These are phyloP conservation scores for Ogataea pilisensis DNA, from an alignment of 805 yeast species.

Conservation along the genomic window DNA sequence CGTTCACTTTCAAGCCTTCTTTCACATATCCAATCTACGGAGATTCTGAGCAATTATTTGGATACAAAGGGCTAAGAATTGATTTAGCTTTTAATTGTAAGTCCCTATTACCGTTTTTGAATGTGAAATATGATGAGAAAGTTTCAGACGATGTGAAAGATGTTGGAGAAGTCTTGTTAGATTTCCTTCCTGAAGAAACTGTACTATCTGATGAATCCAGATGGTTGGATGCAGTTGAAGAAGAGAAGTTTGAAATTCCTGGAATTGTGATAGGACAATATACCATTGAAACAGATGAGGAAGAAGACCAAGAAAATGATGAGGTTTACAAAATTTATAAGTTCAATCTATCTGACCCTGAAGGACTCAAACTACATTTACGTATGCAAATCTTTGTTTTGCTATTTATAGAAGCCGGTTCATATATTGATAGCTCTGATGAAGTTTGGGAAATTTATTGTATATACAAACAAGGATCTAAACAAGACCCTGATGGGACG, in stretches of 20 bases:
- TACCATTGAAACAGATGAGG: slow-evolving; percentile 4
- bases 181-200: slow-evolving; percentile 56
- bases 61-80: slow-evolving; percentile 68
- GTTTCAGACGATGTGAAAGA: slow-evolving; percentile 56
- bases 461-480: slow-evolving; percentile 33
- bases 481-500: slow-evolving; percentile 20
- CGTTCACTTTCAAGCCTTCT: slow-evolving; percentile 64
- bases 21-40: slow-evolving; percentile 95
- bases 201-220: slow-evolving; percentile 57
- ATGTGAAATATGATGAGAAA: slow-evolving; percentile 51
- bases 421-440: slow-evolving; percentile 76
- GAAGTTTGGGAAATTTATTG: slow-evolving; percentile 76
- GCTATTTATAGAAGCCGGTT: slow-evolving; percentile 90
- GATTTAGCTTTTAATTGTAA: slow-evolving; percentile 68
- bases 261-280: slow-evolving; percentile 34
- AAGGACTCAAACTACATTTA: slow-evolving; percentile 51
- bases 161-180: slow-evolving; percentile 49
- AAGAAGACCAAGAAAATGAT: slow-evolving; percentile 29
- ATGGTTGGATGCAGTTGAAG: slow-evolving; percentile 58
- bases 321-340: slow-evolving; percentile 50
- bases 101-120: slow-evolving; percentile 70
- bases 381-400: slow-evolving; percentile 77
- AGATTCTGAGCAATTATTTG: slow-evolving; percentile 83
- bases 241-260: slow-evolving; percentile 38
- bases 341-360: slow-evolving; percentile 36